Evolutionary conservation across 179 eudicot genomes (phyloP).

Genomic region (Corrigiola litoralis): DNA sequence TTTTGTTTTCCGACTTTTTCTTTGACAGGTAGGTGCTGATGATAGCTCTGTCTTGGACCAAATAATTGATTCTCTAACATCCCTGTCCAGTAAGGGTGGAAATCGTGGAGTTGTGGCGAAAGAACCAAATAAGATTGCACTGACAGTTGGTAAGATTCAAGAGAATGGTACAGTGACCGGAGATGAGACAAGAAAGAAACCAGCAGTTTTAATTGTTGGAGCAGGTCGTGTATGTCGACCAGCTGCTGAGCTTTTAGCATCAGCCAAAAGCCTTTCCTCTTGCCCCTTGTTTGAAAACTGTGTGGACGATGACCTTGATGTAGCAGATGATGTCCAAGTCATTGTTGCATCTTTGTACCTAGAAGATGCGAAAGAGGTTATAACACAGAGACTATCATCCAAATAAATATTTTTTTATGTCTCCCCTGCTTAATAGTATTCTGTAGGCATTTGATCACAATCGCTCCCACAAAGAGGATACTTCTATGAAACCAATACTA

Average conservation of each 20-base stretch:
- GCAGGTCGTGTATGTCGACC: constrained; percentile 98
- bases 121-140: constrained; percentile 42
- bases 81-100: constrained; percentile 55
- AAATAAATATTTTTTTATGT: too few relatives aligned
- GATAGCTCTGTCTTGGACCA: constrained; percentile 57
- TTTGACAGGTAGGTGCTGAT: constrained; percentile 81
- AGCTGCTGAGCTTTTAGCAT: constrained; percentile 76
- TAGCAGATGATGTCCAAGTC: constrained; percentile 54
- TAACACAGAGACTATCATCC: too few relatives aligned
- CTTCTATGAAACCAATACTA: not conserved
- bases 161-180: constrained; percentile 31
- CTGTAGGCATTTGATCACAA: not conserved
- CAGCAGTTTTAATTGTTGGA: constrained; percentile 71
- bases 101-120: constrained; percentile 28
- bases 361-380: constrained; percentile 89
- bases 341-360: constrained; percentile 84
- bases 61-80: constrained; percentile 68
- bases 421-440: not conserved
- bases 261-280: constrained; percentile 51
- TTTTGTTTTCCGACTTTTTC: not conserved
- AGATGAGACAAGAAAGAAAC: constrained; percentile 34
- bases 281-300: constrained; percentile 40
- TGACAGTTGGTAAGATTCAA: constrained; percentile 49
- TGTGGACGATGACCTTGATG: constrained; percentile 38
- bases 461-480: not conserved